Evolutionary conservation across 2,329 filamentous ascomycete species (phyloP).

Genomic region (Fusarium humuli): DNA sequence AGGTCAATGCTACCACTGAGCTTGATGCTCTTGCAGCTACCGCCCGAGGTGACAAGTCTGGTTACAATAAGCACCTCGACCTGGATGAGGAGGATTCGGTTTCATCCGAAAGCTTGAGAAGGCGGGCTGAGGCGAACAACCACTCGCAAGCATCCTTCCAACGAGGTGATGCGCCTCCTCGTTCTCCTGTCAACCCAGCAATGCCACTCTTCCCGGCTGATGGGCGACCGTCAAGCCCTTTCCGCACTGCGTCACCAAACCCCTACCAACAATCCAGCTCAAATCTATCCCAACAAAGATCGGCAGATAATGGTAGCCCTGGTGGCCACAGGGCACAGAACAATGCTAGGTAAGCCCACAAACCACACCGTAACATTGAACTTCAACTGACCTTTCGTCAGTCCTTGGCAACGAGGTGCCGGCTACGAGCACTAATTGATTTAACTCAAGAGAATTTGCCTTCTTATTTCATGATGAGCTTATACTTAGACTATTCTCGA

Average conservation of each 20-base stretch:
- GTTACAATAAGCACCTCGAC: conserved; percentile 59
- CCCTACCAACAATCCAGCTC: conserved; percentile 50
- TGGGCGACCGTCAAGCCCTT: conserved; percentile 52
- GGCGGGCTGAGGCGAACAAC: conserved; percentile 50
- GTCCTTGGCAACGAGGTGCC: conserved; percentile 60
- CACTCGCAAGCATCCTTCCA: conserved; percentile 51
- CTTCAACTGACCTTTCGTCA: conserved; percentile 42
- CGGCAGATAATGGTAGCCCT: conserved; percentile 51
- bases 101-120: conserved; percentile 54
- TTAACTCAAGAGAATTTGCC: conserved; percentile 21
- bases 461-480: conserved; percentile 37
- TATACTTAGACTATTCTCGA: conserved; percentile 20
- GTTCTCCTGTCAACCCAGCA: conserved; percentile 57
- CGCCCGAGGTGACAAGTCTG: conserved; percentile 82
- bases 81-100: conserved; percentile 58
- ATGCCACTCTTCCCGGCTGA: conserved; percentile 58
- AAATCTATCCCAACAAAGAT: conserved; percentile 50
- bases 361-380: no score
- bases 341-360: conserved; percentile 52
- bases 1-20: conserved; percentile 81
- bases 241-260: conserved; percentile 52
- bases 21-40: conserved; percentile 90
- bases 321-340: conserved; percentile 53
- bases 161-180: conserved; percentile 46
- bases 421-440: conserved; percentile 55